Base-by-base conservation (phyloP, 2,329 filamentous ascomycete genomes). In the Seiridium unicorne region DNA sequence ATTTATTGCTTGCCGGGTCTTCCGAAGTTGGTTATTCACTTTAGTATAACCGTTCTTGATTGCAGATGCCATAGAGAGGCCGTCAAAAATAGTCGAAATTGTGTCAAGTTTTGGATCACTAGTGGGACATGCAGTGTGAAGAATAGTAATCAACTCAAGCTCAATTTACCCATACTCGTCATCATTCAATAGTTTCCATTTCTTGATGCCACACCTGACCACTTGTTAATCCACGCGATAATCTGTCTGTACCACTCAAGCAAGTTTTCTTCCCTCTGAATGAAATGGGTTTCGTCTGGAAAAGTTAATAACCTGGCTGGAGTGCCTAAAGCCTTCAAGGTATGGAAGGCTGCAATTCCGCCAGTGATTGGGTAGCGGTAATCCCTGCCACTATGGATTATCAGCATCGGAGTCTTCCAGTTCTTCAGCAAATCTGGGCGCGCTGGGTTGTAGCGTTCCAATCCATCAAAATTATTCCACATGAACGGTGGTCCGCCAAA, bases 351-450 rank as follows among this genome's bases (percentile, higher is more conserved):
- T 4, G 62, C 67, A 70, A 53, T 73, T 73, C 63, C 76, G 64
- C 78, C 74, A 0, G 74, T 74, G 4, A 77, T 62, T 4, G 74
- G 70, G 57, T 68, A 72, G 5, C 89, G 81, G 66, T 89, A 91
- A 70, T 93, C 90, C 48, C 85, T 78, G 63, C 89, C 86, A 64
- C 82, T 88, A 74, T 92, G 90, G 44, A 93, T 87, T 61, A 93
- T 81, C 44, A 93, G 78, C 66, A 91, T 89, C 5, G 90, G 90
- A 1, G 89, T 74, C 11, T 75, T 76, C 64, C 89, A 93, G 60
- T 89, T 80, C 13, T 78, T 68, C 51, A 85, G 76, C 11, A 80
- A 73, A 54, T 76, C 70, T 1, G 73, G 69, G 1, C 77, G 75
- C 2, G 80, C 74, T 1, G 82, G 82, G 61, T 84, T 83, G 73